Base-by-base conservation (phyloP, 2,329 filamentous ascomycete genomes). In the Colletotrichum sp. region DNA sequence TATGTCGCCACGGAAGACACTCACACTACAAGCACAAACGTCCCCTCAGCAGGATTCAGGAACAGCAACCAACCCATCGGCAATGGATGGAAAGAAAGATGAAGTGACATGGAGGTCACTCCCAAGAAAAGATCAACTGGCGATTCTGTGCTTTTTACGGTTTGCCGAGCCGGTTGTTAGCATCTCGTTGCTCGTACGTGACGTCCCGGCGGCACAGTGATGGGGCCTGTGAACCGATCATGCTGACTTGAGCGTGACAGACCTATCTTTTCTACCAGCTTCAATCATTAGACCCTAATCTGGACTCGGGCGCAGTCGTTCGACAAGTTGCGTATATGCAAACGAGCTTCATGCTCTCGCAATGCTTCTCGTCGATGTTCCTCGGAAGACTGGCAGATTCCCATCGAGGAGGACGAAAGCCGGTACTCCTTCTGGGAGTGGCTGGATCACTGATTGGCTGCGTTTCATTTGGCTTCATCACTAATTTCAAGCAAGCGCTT, bases 111-210 rank as follows among this genome's bases (percentile, higher is more conserved):
- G 72, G 72, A 34, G 32, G 8, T 74, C 72, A 9, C 48, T 74
- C 24, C 72, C 72, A 6, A 22, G 72, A 36, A 74, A 74, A 28
- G 72, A 74, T 48, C 72, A 74, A 5, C 67, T 74, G 8, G 72
- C 72, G 1, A 66, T 74, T 12, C 2, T 74, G 10, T 74, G 72
- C 18, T 74, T 74, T 36, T 18, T 74, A 13, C 72, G 72, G 9
- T 74, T 74, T 60, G 72, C 72, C 8, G 72, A 74, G 48, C 72
- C 72, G 9, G 39, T 74, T 6, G 72, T 74, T 16, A 74, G 60
- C 59, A 66, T 74, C 9, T 74, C 72, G 9, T 48, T 74, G 15
- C 59, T 74, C 9, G 72, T 74, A 26, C 6, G 72, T 68, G 8
- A 5, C 2, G 24, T 16, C n/a, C n/a, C 8, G 6, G n/a, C 44